Evolutionary conservation across 1,284 basidiomycete species (phyloP).

Genomic region (Neonothopanus nambi): DNA sequence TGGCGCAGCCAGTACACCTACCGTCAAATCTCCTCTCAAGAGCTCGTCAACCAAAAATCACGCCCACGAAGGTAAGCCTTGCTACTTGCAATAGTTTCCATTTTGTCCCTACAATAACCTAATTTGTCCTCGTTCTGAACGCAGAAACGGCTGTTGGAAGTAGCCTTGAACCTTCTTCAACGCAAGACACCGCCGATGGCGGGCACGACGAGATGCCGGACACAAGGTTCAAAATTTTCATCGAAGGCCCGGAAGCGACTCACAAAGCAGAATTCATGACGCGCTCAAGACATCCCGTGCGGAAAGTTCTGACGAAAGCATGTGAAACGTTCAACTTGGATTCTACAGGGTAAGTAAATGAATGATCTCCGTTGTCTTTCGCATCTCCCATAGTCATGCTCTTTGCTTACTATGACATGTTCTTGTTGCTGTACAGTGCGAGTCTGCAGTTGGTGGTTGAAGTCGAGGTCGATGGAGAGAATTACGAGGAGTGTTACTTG

Average conservation of each 20-base stretch:
- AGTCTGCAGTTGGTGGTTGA: constrained; percentile 1
- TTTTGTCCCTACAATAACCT: too few species aligned
- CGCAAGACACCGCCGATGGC: background rate
- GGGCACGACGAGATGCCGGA: background rate
- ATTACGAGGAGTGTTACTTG: background rate
- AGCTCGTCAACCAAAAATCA: too few species aligned
- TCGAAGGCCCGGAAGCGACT: constrained; percentile 1
- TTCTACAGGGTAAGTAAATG: background rate
- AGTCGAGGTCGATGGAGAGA: background rate
- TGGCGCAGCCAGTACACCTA: too few species aligned
- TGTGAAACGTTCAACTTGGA: constrained; percentile 9
- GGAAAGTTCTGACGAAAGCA: constrained; percentile 9
- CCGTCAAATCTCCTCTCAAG: too few species aligned
- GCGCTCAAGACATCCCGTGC: constrained; percentile 2
- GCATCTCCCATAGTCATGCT: background rate
- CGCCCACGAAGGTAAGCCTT: too few species aligned
- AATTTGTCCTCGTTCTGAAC: too few species aligned
- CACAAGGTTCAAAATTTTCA: constrained; percentile 5
- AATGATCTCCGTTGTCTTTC: too few species aligned
- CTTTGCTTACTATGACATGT: background rate
- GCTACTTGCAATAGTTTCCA: too few species aligned
- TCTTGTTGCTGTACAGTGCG: background rate
- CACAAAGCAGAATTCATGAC: constrained; percentile 11
- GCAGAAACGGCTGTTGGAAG: too few species aligned
- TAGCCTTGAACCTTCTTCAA: background rate